Evolutionary conservation across 768 basidiomycete genomes (phyloP), one percentile per base, ranked within the genome.

Genomic region (Panaeolus cyanescens): DNA sequence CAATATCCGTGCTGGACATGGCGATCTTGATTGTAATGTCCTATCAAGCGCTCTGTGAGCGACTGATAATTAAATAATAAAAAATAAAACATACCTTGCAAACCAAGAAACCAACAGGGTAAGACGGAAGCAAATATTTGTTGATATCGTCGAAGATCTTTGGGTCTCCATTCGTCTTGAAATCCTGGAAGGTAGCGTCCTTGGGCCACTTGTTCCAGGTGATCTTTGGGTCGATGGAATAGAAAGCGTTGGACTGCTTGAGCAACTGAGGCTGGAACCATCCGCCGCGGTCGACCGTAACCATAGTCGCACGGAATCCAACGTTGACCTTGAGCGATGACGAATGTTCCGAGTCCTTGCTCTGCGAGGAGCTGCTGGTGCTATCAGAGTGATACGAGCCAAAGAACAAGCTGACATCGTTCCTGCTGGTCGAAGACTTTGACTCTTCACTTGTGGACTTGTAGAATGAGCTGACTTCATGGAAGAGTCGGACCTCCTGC

Each of bases 401-500:
- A n/a, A 61, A 57, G 28, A 56, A 61, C 17, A 61, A 54, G 55
- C 45, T 15, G 10, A 55, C 39, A 28, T 55, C n/a, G 3, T 20
- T 54, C 6, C 22, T 62, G 10, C 32, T 5, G 20, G 22, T 39
- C 6, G 45, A 25, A 39, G 61, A n/a, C n/a, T n/a, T n/a, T n/a
- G 12, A 15, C 42, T 53, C 13, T 19, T 59, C 28, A 9, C 42
- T 50, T 8, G 40, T 34, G 28, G 58, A 19, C 19, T 22, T 31
- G 42, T 50, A 59, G 12, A 20, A 30, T 12, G 10, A 50, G 15
- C 22, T 22, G 42, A 62, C 31, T 8, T 9, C 39, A 28, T 64
- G 63, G 25, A 50, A 59, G 34, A 70, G 40, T 2, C 40, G 40
- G 15, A 70, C 58, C 20, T 65, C 60, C 36, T 68, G 67, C 68